phyloP scores from a whole-genome alignment of 495 filamentous ascomycete genomes.

The Lasiosphaeriaceae sp. region DNA sequence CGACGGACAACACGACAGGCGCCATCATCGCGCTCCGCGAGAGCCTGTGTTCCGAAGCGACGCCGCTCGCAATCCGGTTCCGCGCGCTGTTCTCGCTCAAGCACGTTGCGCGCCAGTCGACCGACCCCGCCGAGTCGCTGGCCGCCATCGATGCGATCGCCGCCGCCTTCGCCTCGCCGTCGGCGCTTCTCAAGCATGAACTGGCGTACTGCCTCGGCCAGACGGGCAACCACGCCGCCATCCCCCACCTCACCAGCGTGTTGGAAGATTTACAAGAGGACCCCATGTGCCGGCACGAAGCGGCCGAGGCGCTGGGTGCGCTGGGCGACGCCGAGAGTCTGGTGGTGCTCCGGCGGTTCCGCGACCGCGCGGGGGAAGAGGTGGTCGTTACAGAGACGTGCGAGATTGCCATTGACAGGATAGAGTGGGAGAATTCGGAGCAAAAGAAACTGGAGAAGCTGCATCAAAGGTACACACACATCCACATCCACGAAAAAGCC shows the following conservation, averaged over 20 bases:
- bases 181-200: conserved; percentile 89
- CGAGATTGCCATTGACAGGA: conserved; percentile 90
- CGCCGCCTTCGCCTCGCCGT: conserved; percentile 77
- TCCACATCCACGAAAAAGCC: neutral
- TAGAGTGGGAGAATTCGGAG: conserved; percentile 85
- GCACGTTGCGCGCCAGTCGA: conserved; percentile 73
- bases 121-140: conserved; percentile 55
- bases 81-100: conserved; percentile 98
- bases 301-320: conserved; percentile 90
- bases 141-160: conserved; percentile 90
- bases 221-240: conserved; percentile 68
- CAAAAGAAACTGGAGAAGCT: conserved; percentile 68
- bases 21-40: conserved; percentile 61
- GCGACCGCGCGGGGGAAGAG: conserved; percentile 66
- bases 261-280: conserved; percentile 77
- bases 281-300: conserved; percentile 94
- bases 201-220: conserved; percentile 97
- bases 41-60: conserved; percentile 70
- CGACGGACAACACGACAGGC: neutral
- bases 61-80: conserved; percentile 84
- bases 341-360: conserved; percentile 63
- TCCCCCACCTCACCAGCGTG: conserved; percentile 69
- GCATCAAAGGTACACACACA: conserved; percentile 61
- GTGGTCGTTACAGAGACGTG: conserved; percentile 91
- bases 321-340: conserved; percentile 71